Percentiles rank a stretch among this genome's conserved stretches.
These are phyloP conservation scores for Singerocomus inundabilis DNA, from an alignment of 1,284 basidiomycete species.

Conservation along the genomic window DNA sequence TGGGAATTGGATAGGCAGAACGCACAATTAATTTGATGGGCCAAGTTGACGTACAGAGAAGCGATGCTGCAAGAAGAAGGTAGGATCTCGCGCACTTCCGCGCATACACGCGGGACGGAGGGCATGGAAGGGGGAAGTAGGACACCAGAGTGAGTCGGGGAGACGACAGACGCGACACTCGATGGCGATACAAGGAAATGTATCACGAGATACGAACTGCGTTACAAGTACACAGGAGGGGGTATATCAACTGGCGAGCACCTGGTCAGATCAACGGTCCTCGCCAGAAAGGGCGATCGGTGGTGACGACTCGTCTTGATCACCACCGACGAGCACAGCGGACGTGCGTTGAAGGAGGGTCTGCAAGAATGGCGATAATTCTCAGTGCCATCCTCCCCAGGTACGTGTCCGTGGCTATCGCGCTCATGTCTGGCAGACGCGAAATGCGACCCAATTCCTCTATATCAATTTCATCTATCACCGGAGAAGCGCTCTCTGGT, in stretches of 20 bases:
- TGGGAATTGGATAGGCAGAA: slow-evolving; percentile 33
- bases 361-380: slow-evolving; percentile 14
- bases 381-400: slow-evolving; percentile 28
- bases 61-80: slow-evolving; percentile 25
- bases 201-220: slow-evolving; percentile 6
- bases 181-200: slow-evolving; percentile 15
- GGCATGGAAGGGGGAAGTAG: slow-evolving; percentile 16
- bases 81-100: slow-evolving; percentile 29
- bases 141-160: slow-evolving; percentile 12
- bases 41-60: slow-evolving; percentile 38
- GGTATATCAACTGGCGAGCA: slow-evolving; percentile 12
- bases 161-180: slow-evolving; percentile 7
- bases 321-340: slow-evolving; percentile 5
- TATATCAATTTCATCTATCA: slow-evolving; percentile 33
- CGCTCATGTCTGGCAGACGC: slow-evolving; percentile 18
- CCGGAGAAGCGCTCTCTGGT: slow-evolving; percentile 22
- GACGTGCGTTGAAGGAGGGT: neutral
- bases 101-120: slow-evolving; percentile 21
- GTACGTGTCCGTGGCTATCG: slow-evolving; percentile 26
- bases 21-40: slow-evolving; percentile 35
- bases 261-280: slow-evolving; percentile 11
- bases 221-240: slow-evolving; percentile 8
- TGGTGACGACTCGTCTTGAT: slow-evolving; percentile 8
- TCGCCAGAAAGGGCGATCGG: slow-evolving; percentile 11
- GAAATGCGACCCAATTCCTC: slow-evolving; percentile 11